Percentiles rank a stretch among this genome's conserved stretches.
Conservation (phyloP, 2,329 filamentous ascomycete genomes). For the Alternaria gansuensis region DNA sequence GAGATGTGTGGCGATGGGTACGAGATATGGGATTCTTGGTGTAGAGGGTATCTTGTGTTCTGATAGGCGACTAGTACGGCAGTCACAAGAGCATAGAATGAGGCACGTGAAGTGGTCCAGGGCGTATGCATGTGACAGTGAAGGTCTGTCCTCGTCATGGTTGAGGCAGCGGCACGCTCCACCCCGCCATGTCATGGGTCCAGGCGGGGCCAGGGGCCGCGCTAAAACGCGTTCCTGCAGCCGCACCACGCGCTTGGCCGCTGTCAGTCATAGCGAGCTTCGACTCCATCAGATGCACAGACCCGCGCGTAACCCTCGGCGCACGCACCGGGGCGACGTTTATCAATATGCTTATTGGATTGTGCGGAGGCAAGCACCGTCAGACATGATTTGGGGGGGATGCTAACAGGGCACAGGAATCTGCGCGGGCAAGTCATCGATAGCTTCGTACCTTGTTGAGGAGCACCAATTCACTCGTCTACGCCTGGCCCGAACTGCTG, state of each 20-base stretch:
- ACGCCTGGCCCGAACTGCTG: slow-evolving; percentile 60
- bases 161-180: slow-evolving; percentile 2
- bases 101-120: slow-evolving; percentile 39
- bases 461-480: slow-evolving; percentile 83
- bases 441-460: slow-evolving; percentile 85
- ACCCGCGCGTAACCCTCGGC: not conserved
- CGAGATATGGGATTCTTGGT: not conserved
- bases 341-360: slow-evolving; percentile 73
- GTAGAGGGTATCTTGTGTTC: slow-evolving; percentile 7
- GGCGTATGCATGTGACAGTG: slow-evolving; percentile 35
- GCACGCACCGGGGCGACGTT: not conserved
- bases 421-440: slow-evolving; percentile 89
- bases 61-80: slow-evolving; percentile 13
- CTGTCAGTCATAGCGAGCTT: not conserved
- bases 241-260: slow-evolving; percentile 20
- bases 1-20: slow-evolving; percentile 6
- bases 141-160: slow-evolving; percentile 28
- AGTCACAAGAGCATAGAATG: slow-evolving; percentile 34
- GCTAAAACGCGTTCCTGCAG: slow-evolving; percentile 41
- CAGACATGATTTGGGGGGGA: not conserved
- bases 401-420: slow-evolving; percentile 68
- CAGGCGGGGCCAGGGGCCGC: slow-evolving; percentile 29
- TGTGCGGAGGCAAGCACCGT: slow-evolving; percentile 62
- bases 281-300: not conserved
- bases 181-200: slow-evolving; percentile 25